Conservation (phyloP, 2,329 filamentous ascomycete species). For the Coniochaeta pulveracea region DNA sequence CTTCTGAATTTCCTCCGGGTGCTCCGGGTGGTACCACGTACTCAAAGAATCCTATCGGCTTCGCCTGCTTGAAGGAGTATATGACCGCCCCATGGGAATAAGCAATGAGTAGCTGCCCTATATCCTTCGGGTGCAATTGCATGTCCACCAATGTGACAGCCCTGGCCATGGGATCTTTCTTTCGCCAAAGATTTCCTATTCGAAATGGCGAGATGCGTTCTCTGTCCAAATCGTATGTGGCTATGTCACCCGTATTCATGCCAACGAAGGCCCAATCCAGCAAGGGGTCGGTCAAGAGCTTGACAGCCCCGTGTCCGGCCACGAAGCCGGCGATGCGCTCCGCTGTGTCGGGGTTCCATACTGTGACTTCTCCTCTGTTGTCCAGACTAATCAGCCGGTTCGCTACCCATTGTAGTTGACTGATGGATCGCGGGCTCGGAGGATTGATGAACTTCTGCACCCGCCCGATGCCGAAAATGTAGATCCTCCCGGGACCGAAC, state of each 20-base stretch:
- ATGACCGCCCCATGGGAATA: slow-evolving; percentile 80
- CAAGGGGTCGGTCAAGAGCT: slow-evolving; percentile 73
- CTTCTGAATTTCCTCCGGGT: slow-evolving; percentile 64
- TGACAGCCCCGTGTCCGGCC: slow-evolving; percentile 64
- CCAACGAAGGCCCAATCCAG: slow-evolving; percentile 90
- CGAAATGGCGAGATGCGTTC: slow-evolving; percentile 63
- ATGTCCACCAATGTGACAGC: slow-evolving; percentile 57
- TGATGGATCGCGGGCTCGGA: slow-evolving; percentile 62
- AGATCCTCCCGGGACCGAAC: slow-evolving; percentile 79
- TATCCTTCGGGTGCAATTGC: slow-evolving; percentile 80
- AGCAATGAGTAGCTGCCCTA: slow-evolving; percentile 83
- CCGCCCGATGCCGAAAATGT: slow-evolving; percentile 73
- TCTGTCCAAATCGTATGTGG: slow-evolving; percentile 88
- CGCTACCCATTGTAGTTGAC: slow-evolving; percentile 70
- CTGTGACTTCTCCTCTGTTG: slow-evolving; percentile 69
- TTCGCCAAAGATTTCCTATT: slow-evolving; percentile 78
- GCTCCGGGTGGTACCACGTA: slow-evolving; percentile 76
- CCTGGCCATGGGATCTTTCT: slow-evolving; percentile 56
- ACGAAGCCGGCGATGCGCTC: slow-evolving; percentile 52
- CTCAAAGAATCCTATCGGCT: slow-evolving; percentile 65
- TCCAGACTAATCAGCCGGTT: slow-evolving; percentile 81
- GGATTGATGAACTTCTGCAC: slow-evolving; percentile 67
- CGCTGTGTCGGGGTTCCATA: slow-evolving; percentile 71
- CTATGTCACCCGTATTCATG: slow-evolving; percentile 68
- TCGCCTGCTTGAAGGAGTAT: slow-evolving; percentile 91